Percentiles rank a stretch among this genome's conserved stretches.
phyloP scores from a whole-genome alignment of 768 basidiomycete species.

The Boletus vinaceobasis region DNA sequence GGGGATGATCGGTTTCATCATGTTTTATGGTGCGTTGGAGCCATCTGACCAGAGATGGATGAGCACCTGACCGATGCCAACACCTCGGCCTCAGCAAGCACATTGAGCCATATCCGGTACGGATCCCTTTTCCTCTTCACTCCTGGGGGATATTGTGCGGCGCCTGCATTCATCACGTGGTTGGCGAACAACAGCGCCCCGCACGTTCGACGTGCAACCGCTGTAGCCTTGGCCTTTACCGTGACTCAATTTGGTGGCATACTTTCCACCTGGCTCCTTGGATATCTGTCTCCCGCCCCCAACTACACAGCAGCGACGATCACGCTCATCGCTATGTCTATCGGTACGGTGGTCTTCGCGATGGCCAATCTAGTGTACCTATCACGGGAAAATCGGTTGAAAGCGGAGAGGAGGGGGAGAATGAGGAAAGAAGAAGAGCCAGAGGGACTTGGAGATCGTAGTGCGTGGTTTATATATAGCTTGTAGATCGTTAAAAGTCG shows the following conservation, averaged over 20 bases:
- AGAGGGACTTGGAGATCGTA: conserved; percentile 45
- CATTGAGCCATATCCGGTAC: conserved; percentile 44
- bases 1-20: conserved; percentile 47
- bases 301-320: conserved; percentile 47
- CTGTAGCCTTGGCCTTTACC: conserved; percentile 54
- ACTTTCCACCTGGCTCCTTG: conserved; percentile 59
- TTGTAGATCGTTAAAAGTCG: conserved; percentile 27
- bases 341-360: conserved; percentile 37
- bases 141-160: conserved; percentile 47
- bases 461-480: conserved; percentile 56
- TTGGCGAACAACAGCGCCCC: conserved; percentile 60
- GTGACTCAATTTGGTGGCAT: conserved; percentile 58
- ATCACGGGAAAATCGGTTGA: conserved; percentile 42
- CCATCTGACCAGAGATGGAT: not conserved
- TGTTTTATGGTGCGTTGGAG: conserved; percentile 47
- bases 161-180: conserved; percentile 58
- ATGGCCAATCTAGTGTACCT: conserved; percentile 42
- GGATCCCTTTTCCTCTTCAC: conserved; percentile 56
- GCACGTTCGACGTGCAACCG: conserved; percentile 53
- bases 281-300: conserved; percentile 46
- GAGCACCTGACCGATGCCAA: not conserved
- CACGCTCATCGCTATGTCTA: conserved; percentile 35
- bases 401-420: conserved; percentile 35
- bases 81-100: conserved; percentile 9
- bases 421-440: conserved; percentile 37